Conservation (phyloP, 2,329 filamentous ascomycete species). For the Epichloe festucae region DNA sequence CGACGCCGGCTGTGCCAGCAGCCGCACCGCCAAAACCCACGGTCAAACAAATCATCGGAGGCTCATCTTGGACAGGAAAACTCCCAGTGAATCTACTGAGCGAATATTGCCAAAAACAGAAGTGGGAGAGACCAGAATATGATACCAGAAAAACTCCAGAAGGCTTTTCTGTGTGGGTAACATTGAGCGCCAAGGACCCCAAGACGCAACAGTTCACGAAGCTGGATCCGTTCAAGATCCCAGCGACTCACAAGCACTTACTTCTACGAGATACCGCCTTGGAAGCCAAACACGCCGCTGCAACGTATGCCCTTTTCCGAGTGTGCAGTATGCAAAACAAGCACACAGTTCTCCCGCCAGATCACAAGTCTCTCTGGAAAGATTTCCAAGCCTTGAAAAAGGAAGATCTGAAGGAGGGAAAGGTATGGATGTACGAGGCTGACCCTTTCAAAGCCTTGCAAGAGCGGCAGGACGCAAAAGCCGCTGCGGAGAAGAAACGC, state of each 20-base stretch:
- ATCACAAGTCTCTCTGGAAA: constrained; percentile 84
- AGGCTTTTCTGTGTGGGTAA: constrained; percentile 70
- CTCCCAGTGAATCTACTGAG: constrained; percentile 85
- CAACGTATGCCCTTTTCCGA: constrained; percentile 80
- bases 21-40: constrained; percentile 44
- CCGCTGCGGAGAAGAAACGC: constrained; percentile 64
- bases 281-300: constrained; percentile 87
- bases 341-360: constrained; percentile 85
- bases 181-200: constrained; percentile 58
- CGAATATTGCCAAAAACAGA: constrained; percentile 90
- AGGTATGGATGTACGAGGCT: constrained; percentile 83
- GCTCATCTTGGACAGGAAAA: constrained; percentile 94
- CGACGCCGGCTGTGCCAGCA: constrained; percentile 20
- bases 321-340: constrained; percentile 94
- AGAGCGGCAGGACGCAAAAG: constrained; percentile 68
- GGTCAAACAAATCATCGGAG: constrained; percentile 74
- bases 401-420: constrained; percentile 64
- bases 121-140: constrained; percentile 91
- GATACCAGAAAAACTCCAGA: constrained; percentile 62
- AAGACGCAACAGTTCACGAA: constrained; percentile 70
- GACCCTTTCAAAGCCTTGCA: constrained; percentile 78
- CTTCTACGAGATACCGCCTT: constrained; percentile 66
- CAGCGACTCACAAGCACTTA: constrained; percentile 61
- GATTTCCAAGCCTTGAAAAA: constrained; percentile 75
- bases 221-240: constrained; percentile 73